These are phyloP conservation scores for Verticillium zaregamsianum DNA, from an alignment of 2,329 filamentous ascomycete species.

Conservation along the genomic window DNA sequence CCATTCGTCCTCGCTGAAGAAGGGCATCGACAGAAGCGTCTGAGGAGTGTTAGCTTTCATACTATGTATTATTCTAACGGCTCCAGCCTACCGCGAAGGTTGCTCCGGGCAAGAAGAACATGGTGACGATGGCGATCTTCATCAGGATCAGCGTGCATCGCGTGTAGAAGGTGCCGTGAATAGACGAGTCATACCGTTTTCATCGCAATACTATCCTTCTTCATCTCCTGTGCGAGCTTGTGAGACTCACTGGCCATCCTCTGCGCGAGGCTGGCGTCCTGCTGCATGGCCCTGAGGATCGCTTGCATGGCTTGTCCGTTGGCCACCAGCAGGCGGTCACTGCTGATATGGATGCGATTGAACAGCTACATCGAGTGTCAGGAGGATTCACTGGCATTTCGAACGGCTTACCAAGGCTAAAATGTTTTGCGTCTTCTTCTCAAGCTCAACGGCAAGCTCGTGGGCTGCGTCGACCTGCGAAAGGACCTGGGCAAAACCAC, in stretches of 20 bases:
- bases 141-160: not conserved
- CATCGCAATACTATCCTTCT: not conserved
- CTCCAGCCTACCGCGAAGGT: not conserved
- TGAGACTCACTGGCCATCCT: not conserved
- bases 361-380: not conserved
- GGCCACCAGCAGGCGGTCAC: not conserved
- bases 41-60: not conserved
- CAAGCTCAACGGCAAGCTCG: not conserved
- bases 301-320: not conserved
- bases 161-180: not conserved
- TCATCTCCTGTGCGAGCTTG: not conserved
- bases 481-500: not conserved
- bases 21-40: not conserved
- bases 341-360: not conserved
- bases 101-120: not conserved
- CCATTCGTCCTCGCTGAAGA: not conserved
- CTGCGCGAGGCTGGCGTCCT: not conserved
- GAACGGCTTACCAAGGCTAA: not conserved
- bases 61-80: not conserved
- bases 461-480: not conserved
- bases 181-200: not conserved
- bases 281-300: not conserved
- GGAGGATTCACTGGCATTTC: not conserved
- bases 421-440: not conserved
- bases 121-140: not conserved